Percentiles rank a stretch among this genome's conserved stretches.
Conservation (phyloP, 2,329 filamentous ascomycete genomes). For the Aspergillus calidoustus region DNA sequence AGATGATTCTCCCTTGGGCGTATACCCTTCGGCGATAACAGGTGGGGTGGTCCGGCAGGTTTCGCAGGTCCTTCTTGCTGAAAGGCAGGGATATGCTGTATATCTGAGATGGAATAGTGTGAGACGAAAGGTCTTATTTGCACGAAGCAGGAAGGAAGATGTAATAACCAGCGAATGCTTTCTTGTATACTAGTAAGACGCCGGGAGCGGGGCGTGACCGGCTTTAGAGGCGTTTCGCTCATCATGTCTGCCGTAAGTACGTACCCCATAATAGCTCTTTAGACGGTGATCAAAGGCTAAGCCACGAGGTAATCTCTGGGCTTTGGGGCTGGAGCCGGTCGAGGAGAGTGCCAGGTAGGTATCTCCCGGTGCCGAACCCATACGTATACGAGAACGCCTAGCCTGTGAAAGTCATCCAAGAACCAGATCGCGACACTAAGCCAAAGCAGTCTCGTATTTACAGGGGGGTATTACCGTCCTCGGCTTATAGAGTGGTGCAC, state of each 20-base stretch:
- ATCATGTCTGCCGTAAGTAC: neutral
- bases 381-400: neutral
- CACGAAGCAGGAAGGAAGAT: neutral
- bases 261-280: too few species aligned
- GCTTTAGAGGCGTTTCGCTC: neutral
- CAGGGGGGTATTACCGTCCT: neutral
- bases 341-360: neutral
- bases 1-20: slow-evolving; percentile 61
- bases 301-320: neutral
- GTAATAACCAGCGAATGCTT: neutral
- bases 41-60: slow-evolving; percentile 50
- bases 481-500: neutral
- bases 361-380: neutral
- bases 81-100: neutral
- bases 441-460: neutral
- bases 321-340: neutral
- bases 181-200: neutral
- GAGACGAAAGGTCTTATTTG: neutral
- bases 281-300: too few species aligned
- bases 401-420: neutral
- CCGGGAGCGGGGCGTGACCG: neutral
- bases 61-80: slow-evolving; percentile 33
- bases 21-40: slow-evolving; percentile 60
- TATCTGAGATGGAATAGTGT: neutral
- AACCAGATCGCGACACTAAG: neutral